Conservation (phyloP, 2,329 filamentous ascomycete genomes). For the Diaporthe sp. region DNA sequence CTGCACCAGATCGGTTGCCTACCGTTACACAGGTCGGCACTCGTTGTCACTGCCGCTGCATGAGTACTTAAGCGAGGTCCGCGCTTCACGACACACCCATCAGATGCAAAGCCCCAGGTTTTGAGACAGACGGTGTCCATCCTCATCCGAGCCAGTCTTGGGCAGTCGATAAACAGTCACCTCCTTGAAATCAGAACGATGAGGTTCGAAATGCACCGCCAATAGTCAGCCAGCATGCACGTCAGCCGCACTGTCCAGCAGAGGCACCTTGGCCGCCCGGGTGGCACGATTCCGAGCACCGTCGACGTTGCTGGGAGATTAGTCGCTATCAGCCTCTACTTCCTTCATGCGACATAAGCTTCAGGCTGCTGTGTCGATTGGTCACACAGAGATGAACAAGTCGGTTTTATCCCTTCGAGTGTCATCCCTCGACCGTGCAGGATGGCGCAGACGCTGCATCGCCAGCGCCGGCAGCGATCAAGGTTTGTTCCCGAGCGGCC, state of each 20-base stretch:
- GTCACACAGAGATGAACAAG: neutral
- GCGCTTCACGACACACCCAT: neutral
- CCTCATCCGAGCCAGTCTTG: neutral
- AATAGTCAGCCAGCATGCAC: neutral
- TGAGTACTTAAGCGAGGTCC: neutral
- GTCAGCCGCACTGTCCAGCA: neutral
- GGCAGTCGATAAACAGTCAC: neutral
- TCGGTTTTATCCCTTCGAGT: neutral
- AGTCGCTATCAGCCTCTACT: neutral
- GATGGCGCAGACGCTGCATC: neutral
- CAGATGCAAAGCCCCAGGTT: neutral
- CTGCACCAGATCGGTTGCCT: neutral
- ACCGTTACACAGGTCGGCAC: slow-evolving; percentile 12
- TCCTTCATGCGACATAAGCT: slow-evolving; percentile 2
- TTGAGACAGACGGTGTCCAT: neutral
- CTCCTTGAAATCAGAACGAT: neutral
- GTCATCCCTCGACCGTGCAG: neutral
- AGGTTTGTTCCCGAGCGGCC: slow-evolving; percentile 15
- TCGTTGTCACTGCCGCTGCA: neutral
- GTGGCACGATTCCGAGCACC: neutral
- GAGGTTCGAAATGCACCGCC: neutral
- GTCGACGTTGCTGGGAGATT: neutral
- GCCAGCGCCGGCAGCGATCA: neutral
- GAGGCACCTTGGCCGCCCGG: neutral
- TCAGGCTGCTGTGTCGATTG: neutral